Base-by-base conservation (phyloP, 106 monocot species). In the Acorus gramineus region DNA sequence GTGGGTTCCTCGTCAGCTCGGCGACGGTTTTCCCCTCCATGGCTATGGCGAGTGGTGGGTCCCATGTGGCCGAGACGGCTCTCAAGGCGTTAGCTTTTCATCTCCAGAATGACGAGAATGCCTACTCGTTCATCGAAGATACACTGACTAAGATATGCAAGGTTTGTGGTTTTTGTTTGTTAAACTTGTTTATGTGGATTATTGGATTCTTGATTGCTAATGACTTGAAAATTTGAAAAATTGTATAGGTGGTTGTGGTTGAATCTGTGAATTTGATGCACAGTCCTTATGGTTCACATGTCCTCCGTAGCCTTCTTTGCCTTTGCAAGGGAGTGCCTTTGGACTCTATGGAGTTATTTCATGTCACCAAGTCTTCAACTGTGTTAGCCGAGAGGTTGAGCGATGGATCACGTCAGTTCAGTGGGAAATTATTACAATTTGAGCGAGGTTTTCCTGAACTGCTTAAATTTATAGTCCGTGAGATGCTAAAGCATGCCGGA, bases 11-110 rank as follows among this genome's bases (percentile, higher is more conserved):
- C 46, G 66, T 47, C 43, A 79, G 58, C 60, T 81, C 79, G 54
- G 65, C 77, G 1, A 52, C 75, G 3, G 79, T 46, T 0, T 91
- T 98, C 50, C 51, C 83, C 14, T 67, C 59, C 4, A 85, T 98
- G 66, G 85, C 91, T 3, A 73, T 71, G 14, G 96, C 91, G 65
- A 87, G 78, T 63, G 81, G 52, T 77, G 91, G 96, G 44, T 98
- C 91, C 2, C 96, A 91, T 71, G 96, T 98, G 66, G 74, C 74
- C 14, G 96, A 98, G 75, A 85, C 87, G 8, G 91, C 96, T 71
- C 69, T 98, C 45, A 91, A 79, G 60, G 69, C 81, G 50, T 73
- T 98, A 9, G 48, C 71, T 48, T 59, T 59, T 46, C 91, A 91
- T 83, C 60, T 87, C 48, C 66, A 91, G 46, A 85, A 85, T 55